Base-by-base conservation (phyloP, 306 rosid species). In the Hippophae gyantsensis region DNA sequence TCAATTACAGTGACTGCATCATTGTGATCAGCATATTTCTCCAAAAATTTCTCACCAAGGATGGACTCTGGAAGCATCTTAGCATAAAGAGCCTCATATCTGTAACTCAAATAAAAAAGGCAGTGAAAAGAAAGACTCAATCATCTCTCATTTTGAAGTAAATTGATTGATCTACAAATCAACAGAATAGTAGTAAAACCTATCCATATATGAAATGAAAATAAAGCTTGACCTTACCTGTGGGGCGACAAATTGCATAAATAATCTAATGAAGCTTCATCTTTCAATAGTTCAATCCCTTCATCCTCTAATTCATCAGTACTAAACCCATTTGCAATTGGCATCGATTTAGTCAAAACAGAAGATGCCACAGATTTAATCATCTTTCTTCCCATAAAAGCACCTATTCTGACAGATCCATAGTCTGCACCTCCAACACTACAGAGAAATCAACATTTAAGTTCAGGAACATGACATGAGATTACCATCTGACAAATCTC, bases 321-420 rank as follows among this genome's bases (percentile, higher is more conserved):
- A 79, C 66, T 79, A 62, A 71, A 53, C 59, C 86, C 92, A 66
- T 65, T 76, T 60, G 69, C 59, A 72, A 64, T 55, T 26, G 70
- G 55, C 25, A 58, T 71, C 60, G 78, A 64, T 61, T 57, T 68
- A 58, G 89, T 70, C 74, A 80, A 74, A 52, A 68, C 76, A 13
- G 66, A 61, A 57, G 86, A 74, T 54, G 98, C 96, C 56, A 48
- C 59, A 60, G 92, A 77, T 75, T 85, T 85, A 45, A 85, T 83
- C 83, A 92, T 85, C 70, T 86, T 85, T 75, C 81, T 66, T 60
- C 96, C 98, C 93, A 92, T 87, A 67, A 79, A 90, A 64, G 95
- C 68, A 18, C 96, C 96, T 63, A 90, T 79, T 77, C 87, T 75
- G 38, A 82, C 81, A 5, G 87, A 82, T 69, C 87, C 73, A 14